Conservation (phyloP, 2,329 filamentous ascomycete genomes). For the Ophiostoma sp. region DNA sequence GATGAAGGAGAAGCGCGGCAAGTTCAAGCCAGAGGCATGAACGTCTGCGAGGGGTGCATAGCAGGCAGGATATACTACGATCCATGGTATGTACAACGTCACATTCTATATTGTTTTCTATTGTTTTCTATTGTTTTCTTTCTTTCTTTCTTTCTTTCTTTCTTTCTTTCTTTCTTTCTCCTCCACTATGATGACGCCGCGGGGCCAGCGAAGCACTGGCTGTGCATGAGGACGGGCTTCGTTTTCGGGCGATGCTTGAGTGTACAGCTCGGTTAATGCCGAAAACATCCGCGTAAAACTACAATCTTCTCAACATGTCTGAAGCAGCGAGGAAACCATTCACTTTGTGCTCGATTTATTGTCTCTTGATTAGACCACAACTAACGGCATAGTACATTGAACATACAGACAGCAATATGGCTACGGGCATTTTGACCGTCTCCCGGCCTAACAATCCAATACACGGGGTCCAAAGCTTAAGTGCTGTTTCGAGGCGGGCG, state of each 20-base stretch:
- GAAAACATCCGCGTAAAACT: slow-evolving; percentile 50
- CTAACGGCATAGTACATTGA: slow-evolving; percentile 1
- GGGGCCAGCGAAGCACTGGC: slow-evolving; percentile 41
- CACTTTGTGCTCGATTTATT: slow-evolving; percentile 27
- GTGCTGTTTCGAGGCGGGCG: background rate
- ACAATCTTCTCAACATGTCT: slow-evolving; percentile 41
- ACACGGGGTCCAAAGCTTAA: background rate
- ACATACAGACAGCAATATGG: slow-evolving; percentile 14
- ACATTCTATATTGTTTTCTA: background rate
- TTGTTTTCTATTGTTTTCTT: background rate
- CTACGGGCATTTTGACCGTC: background rate
- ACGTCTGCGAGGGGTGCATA: background rate
- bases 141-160: background rate
- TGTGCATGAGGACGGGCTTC: background rate
- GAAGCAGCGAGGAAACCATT: background rate
- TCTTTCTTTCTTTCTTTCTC: background rate
- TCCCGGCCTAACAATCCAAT: background rate
- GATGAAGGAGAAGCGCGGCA: slow-evolving; percentile 67
- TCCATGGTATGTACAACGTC: background rate
- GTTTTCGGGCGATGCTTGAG: background rate
- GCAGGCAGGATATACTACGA: background rate
- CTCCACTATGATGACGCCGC: slow-evolving; percentile 40
- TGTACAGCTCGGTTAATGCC: slow-evolving; percentile 40
- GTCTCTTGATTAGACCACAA: too few relatives aligned
- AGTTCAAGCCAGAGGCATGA: slow-evolving; percentile 55